Evolutionary conservation across 2,329 filamentous ascomycete genomes (phyloP).

Genomic region (Pseudocercospora musae): DNA sequence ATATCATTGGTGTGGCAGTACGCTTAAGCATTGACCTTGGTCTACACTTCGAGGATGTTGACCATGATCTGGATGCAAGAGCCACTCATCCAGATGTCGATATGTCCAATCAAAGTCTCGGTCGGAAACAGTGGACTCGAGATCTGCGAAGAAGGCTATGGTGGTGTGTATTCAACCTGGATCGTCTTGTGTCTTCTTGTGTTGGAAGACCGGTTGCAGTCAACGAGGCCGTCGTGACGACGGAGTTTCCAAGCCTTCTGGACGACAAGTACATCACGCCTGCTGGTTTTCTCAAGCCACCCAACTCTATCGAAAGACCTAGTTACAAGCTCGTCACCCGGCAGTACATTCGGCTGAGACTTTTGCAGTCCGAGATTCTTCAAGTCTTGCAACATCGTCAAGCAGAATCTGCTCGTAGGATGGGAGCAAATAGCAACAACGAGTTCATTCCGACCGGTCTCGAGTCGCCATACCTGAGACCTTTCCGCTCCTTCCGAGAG

Average conservation of each 20-base stretch:
- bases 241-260: slow-evolving; percentile 83
- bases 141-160: slow-evolving; percentile 83
- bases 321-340: slow-evolving; percentile 89
- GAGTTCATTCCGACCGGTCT: slow-evolving; percentile 74
- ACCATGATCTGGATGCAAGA: slow-evolving; percentile 53
- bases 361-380: slow-evolving; percentile 90
- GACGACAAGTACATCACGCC: slow-evolving; percentile 87
- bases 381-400: slow-evolving; percentile 93
- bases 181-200: slow-evolving; percentile 90
- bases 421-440: slow-evolving; percentile 62
- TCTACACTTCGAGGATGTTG: slow-evolving; percentile 81
- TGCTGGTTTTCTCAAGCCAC: slow-evolving; percentile 65
- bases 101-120: slow-evolving; percentile 38
- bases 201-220: slow-evolving; percentile 92
- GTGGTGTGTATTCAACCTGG: slow-evolving; percentile 93
- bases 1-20: slow-evolving; percentile 91
- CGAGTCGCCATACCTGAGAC: slow-evolving; percentile 78
- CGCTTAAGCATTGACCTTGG: slow-evolving; percentile 87
- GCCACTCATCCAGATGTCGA: slow-evolving; percentile 19
- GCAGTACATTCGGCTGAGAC: slow-evolving; percentile 84
- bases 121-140: slow-evolving; percentile 75
- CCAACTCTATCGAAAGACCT: slow-evolving; percentile 50
- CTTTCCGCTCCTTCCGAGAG: slow-evolving; percentile 78
- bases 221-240: slow-evolving; percentile 94
- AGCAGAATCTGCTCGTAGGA: slow-evolving; percentile 69